These are phyloP conservation scores for Forsythia suspensa DNA, from an alignment of 257 asterid species.

Conservation along the genomic window DNA sequence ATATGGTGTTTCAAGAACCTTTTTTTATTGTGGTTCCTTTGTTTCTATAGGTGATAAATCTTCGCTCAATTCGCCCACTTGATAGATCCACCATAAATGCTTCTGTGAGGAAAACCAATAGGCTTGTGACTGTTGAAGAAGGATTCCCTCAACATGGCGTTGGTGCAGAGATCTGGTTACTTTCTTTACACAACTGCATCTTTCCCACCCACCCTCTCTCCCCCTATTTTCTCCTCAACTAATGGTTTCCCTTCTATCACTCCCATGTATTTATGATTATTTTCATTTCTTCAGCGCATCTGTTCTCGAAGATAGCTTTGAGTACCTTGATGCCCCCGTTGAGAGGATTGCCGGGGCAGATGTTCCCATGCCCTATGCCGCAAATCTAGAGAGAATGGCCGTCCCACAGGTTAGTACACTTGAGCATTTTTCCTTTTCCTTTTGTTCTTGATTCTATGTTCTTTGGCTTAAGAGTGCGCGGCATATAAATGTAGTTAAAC, in stretches of 20 bases:
- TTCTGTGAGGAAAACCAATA: slow-evolving; percentile 79
- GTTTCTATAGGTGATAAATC: slow-evolving; percentile 61
- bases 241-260: background rate
- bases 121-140: slow-evolving; percentile 83
- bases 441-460: background rate
- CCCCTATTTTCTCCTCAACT: background rate
- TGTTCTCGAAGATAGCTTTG: slow-evolving; percentile 61
- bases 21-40: slow-evolving; percentile 9
- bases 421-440: background rate
- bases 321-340: slow-evolving; percentile 68
- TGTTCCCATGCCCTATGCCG: slow-evolving; percentile 77
- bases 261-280: background rate
- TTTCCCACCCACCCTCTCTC: background rate
- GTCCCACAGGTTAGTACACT: slow-evolving; percentile 53
- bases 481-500: background rate
- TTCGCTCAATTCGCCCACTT: slow-evolving; percentile 82
- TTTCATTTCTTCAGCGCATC: slow-evolving; percentile 47
- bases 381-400: slow-evolving; percentile 68
- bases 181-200: slow-evolving; percentile 14
- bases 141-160: slow-evolving; percentile 88
- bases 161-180: slow-evolving; percentile 87
- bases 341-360: slow-evolving; percentile 70
- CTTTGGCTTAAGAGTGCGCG: background rate
- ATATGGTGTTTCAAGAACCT: background rate
- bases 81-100: slow-evolving; percentile 75